Evolutionary conservation across 1,139 yeast genomes (phyloP).

Genomic region (Candida glucosophila): DNA sequence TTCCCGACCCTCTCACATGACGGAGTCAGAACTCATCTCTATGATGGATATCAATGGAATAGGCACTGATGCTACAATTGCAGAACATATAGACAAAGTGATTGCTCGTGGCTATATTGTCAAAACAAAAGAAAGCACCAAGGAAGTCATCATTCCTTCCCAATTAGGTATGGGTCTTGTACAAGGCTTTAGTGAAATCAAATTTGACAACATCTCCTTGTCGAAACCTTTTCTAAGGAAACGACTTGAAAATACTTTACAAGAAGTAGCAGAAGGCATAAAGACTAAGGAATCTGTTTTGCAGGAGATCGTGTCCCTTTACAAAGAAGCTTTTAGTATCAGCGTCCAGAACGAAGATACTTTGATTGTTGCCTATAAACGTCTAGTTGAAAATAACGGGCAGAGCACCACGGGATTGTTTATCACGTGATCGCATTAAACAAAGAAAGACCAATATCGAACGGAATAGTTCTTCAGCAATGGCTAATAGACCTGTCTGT

Average conservation of each 20-base stretch:
- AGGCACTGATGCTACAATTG: slow-evolving; percentile 98
- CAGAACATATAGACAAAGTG: slow-evolving; percentile 90
- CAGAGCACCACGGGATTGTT: too few species aligned
- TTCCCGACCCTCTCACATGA: slow-evolving; percentile 70
- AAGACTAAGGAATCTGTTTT: slow-evolving; percentile 48
- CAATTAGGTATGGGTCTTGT: slow-evolving; percentile 80
- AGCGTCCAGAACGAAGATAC: slow-evolving; percentile 25
- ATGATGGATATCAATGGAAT: slow-evolving; percentile 96
- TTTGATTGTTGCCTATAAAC: slow-evolving; percentile 17
- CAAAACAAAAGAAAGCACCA: slow-evolving; percentile 30
- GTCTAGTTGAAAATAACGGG: slow-evolving; percentile 8
- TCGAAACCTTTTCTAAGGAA: slow-evolving; percentile 86
- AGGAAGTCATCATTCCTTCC: slow-evolving; percentile 59
- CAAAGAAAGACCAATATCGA: neutral
- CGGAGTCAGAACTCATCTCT: slow-evolving; percentile 87
- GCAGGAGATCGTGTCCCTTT: slow-evolving; percentile 47
- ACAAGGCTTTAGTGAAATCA: slow-evolving; percentile 79
- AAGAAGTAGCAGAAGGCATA: slow-evolving; percentile 60
- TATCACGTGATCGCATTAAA: too few species aligned
- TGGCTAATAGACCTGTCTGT: too few species aligned
- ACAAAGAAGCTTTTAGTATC: slow-evolving; percentile 49
- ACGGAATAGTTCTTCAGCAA: too few species aligned
- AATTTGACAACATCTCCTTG: slow-evolving; percentile 61
- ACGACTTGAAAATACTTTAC: slow-evolving; percentile 61
- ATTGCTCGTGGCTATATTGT: slow-evolving; percentile 56